Conservation (phyloP, 176 grass and related monocot genomes). For the Oropetium thomaeum region DNA sequence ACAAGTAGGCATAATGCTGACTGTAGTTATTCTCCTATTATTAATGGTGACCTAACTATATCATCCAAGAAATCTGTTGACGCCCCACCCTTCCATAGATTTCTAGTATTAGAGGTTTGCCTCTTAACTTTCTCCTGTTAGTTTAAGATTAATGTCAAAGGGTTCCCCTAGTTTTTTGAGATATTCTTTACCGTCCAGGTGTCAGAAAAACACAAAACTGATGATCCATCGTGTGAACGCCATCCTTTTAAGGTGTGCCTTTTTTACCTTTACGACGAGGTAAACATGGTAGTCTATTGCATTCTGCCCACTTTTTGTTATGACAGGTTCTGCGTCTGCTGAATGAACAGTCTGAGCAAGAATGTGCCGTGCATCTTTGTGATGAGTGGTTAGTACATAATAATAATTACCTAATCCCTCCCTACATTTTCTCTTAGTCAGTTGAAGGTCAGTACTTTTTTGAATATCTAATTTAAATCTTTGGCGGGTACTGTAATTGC, state of each 20-base stretch:
- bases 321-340: conserved; percentile 74
- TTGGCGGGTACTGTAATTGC: conserved; percentile 10
- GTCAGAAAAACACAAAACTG: conserved; percentile 74
- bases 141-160: neutral
- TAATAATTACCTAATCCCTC: neutral
- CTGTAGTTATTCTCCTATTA: conserved; percentile 9
- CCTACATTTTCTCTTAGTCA: neutral
- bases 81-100: conserved; percentile 44
- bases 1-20: conserved; percentile 10
- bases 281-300: conserved; percentile 16
- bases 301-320: conserved; percentile 17
- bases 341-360: conserved; percentile 74
- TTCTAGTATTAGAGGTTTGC: conserved; percentile 88
- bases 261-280: neutral
- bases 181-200: conserved; percentile 48
- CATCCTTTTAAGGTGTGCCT: conserved; percentile 62
- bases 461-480: neutral
- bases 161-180: neutral
- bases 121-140: conserved; percentile 19
- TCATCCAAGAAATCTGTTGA: conserved; percentile 26
- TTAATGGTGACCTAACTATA: conserved; percentile 15
- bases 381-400: conserved; percentile 83
- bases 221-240: conserved; percentile 47
- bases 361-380: conserved; percentile 57
- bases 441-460: neutral